These are phyloP conservation scores for Lactifluus hygrophoroides DNA, from an alignment of 768 basidiomycete genomes.

Conservation along the genomic window DNA sequence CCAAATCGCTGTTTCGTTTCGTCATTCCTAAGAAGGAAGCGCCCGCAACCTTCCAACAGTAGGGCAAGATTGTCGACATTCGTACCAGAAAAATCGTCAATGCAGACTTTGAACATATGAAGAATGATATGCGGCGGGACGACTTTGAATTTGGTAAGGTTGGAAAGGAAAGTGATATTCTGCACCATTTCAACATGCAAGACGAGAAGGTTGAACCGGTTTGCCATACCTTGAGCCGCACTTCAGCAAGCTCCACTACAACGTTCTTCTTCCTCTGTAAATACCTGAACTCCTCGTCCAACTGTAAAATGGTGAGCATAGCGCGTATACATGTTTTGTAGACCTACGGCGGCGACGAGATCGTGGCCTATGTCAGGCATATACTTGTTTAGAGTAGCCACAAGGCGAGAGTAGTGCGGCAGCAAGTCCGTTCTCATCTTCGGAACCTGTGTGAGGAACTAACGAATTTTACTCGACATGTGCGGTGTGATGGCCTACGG, in stretches of 20 bases:
- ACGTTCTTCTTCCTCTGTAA: conserved; percentile 91
- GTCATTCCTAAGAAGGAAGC: conserved; percentile 82
- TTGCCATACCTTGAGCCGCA: conserved; percentile 63
- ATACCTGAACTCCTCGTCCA: conserved; percentile 96
- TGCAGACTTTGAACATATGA: conserved; percentile 93
- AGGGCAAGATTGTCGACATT: conserved; percentile 93
- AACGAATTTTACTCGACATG: background rate
- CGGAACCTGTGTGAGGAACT: conserved; percentile 79
- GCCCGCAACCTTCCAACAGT: conserved; percentile 87
- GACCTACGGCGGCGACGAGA: conserved; percentile 64
- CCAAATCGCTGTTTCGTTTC: conserved; percentile 81
- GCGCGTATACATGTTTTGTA: background rate
- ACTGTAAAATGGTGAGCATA: conserved; percentile 35
- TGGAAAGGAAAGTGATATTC: conserved; percentile 85
- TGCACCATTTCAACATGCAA: conserved; percentile 26
- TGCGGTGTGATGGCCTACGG: too few relatives aligned
- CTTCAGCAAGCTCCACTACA: conserved; percentile 80
- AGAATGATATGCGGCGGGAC: conserved; percentile 88
- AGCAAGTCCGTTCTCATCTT: conserved; percentile 85
- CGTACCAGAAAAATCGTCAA: conserved; percentile 88
- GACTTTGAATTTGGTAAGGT: conserved; percentile 91
- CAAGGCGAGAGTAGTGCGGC: conserved; percentile 86
- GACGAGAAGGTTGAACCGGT: background rate
- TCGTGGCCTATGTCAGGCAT: conserved; percentile 92
- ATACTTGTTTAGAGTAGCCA: conserved; percentile 82